A percentile compares a stretch with the other conserved stretches of the same genome.
Evolutionary conservation across 208 protist species (phyloP).

Genomic region (Acanthamoeba castellanii): DNA sequence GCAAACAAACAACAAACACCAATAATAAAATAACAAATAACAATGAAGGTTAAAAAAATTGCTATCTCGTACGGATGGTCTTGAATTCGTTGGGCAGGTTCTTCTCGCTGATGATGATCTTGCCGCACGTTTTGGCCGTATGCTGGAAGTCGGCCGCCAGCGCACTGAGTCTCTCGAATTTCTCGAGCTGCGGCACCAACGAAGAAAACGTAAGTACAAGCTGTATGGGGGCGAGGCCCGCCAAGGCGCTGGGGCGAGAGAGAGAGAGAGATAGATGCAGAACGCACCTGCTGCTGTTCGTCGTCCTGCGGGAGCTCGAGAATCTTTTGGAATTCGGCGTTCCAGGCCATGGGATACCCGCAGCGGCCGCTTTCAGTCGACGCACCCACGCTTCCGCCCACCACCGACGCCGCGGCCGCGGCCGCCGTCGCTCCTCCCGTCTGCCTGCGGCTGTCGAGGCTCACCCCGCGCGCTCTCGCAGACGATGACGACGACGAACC

Average conservation of each 20-base stretch:
- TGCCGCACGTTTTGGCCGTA: slow-evolving; percentile 23
- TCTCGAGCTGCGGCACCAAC: neutral
- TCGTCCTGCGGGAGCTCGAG: slow-evolving; percentile 35
- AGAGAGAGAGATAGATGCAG: neutral
- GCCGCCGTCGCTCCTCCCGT: neutral
- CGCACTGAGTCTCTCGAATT: slow-evolving; percentile 3
- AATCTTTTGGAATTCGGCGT: slow-evolving; percentile 19
- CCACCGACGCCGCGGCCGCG: neutral
- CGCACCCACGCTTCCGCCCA: neutral
- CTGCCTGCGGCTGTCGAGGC: neutral
- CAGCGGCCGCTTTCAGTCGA: neutral
- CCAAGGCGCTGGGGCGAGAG: no score
- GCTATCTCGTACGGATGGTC: neutral
- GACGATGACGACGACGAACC: neutral
- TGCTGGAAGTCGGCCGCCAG: slow-evolving; percentile 45
- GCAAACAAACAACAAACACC: no score
- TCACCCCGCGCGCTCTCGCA: neutral
- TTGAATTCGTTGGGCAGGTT: slow-evolving; percentile 53
- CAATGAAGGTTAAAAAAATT: no score
- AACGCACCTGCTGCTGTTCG: neutral
- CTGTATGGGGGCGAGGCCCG: no score
- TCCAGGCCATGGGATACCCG: slow-evolving; percentile 24
- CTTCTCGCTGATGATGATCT: slow-evolving; percentile 75
- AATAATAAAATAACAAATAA: no score
- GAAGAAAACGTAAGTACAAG: neutral